These are phyloP conservation scores for Wickerhamomyces sp. DNA, from an alignment of 1,139 yeast genomes.

Conservation along the genomic window DNA sequence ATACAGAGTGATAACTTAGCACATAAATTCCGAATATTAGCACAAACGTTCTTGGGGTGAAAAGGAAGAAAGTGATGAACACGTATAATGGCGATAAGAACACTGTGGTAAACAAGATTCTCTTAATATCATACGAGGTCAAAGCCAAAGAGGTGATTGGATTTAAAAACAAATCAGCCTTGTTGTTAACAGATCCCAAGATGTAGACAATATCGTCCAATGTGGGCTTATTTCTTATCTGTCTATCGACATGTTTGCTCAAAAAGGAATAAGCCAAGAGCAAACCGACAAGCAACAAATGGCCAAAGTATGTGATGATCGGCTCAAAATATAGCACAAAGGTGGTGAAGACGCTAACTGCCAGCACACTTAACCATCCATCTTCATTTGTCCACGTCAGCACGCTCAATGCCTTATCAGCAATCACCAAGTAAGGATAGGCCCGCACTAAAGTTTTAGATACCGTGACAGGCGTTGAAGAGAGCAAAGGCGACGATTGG, in stretches of 20 bases:
- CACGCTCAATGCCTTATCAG: conserved; percentile 63
- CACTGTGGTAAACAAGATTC: conserved; percentile 76
- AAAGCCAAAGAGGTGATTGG: conserved; percentile 72
- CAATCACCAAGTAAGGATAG: conserved; percentile 75
- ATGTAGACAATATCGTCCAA: conserved; percentile 85
- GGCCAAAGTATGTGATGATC: conserved; percentile 75
- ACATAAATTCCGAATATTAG: conserved; percentile 56
- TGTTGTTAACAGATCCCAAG: conserved; percentile 67
- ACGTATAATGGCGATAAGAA: conserved; percentile 83
- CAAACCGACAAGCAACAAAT: conserved; percentile 62
- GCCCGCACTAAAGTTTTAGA: conserved; percentile 77
- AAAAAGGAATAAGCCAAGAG: conserved; percentile 63
- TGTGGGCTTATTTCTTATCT: conserved; percentile 67
- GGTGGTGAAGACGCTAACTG: conserved; percentile 53
- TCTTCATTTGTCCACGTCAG: conserved; percentile 92
- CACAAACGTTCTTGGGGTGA: conserved; percentile 68
- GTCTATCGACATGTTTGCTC: conserved; percentile 44
- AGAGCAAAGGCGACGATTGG: conserved; percentile 59
- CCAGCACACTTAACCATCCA: conserved; percentile 65
- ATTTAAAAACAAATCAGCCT: conserved; percentile 68
- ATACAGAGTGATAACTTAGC: conserved; percentile 81
- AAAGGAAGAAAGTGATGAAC: conserved; percentile 56
- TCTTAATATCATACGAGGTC: conserved; percentile 71
- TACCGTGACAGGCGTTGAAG: conserved; percentile 87
- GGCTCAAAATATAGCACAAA: conserved; percentile 69